These are phyloP conservation scores for Cinnamomum micranthum DNA, from an alignment of 164 flowering plant species.

Conservation along the genomic window DNA sequence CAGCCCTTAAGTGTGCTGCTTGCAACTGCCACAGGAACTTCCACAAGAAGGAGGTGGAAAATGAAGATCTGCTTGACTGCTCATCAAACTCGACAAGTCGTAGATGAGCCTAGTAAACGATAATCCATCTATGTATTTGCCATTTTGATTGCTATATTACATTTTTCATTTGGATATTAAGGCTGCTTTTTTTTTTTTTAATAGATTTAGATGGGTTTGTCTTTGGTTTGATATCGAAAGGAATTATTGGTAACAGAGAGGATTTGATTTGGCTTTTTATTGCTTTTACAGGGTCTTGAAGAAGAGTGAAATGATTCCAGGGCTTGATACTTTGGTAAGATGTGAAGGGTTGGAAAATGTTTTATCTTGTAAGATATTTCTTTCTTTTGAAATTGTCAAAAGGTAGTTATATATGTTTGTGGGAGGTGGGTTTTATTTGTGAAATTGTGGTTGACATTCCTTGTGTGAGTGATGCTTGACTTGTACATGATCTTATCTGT, in stretches of 20 bases:
- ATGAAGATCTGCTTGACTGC: conserved; percentile 18
- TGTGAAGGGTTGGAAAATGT: conserved; percentile 2
- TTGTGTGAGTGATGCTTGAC: conserved; percentile 5
- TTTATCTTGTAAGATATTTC: conserved; percentile 6
- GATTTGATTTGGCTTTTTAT: background rate
- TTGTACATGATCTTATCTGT: conserved; percentile 8
- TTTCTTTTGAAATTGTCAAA: conserved; percentile 4
- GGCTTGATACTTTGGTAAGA: conserved; percentile 7
- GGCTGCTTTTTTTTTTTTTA: background rate
- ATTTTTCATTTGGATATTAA: background rate
- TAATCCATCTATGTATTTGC: conserved; percentile 9
- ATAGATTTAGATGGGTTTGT: background rate
- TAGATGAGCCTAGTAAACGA: conserved; percentile 4
- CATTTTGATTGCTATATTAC: background rate
- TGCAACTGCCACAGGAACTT: conserved; percentile 39
- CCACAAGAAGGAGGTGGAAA: conserved; percentile 29
- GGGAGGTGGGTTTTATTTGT: conserved; percentile 1
- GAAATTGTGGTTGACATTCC: conserved; percentile 8
- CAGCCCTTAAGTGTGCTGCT: conserved; percentile 34
- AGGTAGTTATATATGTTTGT: conserved; percentile 1
- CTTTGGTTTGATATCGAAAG: background rate
- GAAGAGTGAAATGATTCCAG: background rate
- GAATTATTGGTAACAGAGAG: background rate
- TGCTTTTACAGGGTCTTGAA: conserved; percentile 9
- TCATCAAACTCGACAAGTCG: conserved; percentile 21